phyloP scores from a whole-genome alignment of 371 early-diverging fungal species.

The Apophysomyces elegans region DNA sequence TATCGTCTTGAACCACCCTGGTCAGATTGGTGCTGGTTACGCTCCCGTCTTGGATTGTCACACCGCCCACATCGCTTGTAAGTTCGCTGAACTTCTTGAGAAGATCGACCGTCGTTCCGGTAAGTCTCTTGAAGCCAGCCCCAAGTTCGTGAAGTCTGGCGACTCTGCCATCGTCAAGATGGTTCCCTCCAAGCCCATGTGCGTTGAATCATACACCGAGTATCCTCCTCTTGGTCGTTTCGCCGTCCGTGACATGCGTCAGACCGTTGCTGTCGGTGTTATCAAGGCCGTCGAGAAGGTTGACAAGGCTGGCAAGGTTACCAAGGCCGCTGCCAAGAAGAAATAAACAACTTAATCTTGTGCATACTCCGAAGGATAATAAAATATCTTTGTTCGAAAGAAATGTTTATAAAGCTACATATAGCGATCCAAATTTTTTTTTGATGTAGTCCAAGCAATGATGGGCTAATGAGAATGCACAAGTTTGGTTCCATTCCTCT shows the following conservation, averaged over 20 bases:
- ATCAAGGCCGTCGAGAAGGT: constrained; percentile 93
- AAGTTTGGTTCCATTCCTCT: background rate
- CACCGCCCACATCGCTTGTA: constrained; percentile 97
- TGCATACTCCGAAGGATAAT: constrained; percentile 7
- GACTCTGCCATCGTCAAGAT: constrained; percentile 96
- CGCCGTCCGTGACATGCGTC: constrained; percentile 97
- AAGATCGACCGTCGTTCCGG: constrained; percentile 98
- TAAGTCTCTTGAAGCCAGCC: constrained; percentile 50
- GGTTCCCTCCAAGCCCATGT: constrained; percentile 95
- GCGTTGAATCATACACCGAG: constrained; percentile 92
- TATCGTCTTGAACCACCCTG: constrained; percentile 96
- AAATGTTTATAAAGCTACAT: background rate
- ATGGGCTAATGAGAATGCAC: background rate
- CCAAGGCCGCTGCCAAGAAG: constrained; percentile 77
- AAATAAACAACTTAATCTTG: constrained; percentile 55
- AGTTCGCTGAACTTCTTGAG: constrained; percentile 89
- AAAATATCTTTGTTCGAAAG: constrained; percentile 1
- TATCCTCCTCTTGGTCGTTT: constrained; percentile 97
- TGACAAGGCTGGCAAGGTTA: constrained; percentile 66
- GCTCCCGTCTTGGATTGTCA: constrained; percentile 95
- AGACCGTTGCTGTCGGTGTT: constrained; percentile 94
- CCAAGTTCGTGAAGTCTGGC: constrained; percentile 91
- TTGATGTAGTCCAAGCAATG: no score
- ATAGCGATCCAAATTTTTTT: no score
- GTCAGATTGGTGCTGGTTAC: constrained; percentile 91